A percentile compares a stretch with the other conserved stretches of the same genome.
Evolutionary conservation across 306 rosid genomes (phyloP).

Genomic region (Gastrolobium villosum): DNA sequence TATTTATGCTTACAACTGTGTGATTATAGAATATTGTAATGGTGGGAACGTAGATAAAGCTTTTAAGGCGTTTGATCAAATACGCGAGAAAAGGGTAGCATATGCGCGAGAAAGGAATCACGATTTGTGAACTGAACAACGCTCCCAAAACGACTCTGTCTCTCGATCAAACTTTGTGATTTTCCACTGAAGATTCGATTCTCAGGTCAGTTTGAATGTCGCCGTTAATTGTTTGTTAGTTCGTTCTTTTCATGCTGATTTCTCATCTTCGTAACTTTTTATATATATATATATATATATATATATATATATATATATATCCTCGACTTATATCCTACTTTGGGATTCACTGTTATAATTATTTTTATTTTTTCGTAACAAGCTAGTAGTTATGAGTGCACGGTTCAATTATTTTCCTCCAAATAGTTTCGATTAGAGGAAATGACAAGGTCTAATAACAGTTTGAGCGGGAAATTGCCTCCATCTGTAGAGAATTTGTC

Average conservation of each 20-base stretch:
- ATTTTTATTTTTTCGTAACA: not conserved
- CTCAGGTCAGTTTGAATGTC: conserved; percentile 50
- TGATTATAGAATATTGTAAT: too few relatives aligned
- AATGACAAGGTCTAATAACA: conserved; percentile 88
- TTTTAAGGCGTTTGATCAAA: too few relatives aligned
- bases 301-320: too few relatives aligned
- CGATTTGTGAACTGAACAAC: conserved; percentile 23
- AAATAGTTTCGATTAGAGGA: too few relatives aligned
- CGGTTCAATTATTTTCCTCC: not conserved
- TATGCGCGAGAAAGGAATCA: conserved; percentile 58
- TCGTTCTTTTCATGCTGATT: conserved; percentile 5
- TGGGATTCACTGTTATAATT: not conserved
- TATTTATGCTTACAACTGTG: too few relatives aligned
- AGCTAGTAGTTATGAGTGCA: conserved; percentile 21
- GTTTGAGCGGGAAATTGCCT: conserved; percentile 88
- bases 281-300: too few relatives aligned
- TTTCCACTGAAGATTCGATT: conserved; percentile 24
- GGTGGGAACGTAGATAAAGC: too few relatives aligned
- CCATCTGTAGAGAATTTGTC: conserved; percentile 70
- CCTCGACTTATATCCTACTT: not conserved
- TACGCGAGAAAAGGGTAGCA: too few relatives aligned
- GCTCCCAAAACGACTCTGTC: not conserved
- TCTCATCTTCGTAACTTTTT: conserved; percentile 12
- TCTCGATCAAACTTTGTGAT: not conserved
- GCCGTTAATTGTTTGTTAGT: not conserved